Percentiles rank a stretch among this genome's conserved stretches.
These are phyloP conservation scores for Colletotrichum lini DNA, from an alignment of 2,329 filamentous ascomycete genomes.

Conservation along the genomic window DNA sequence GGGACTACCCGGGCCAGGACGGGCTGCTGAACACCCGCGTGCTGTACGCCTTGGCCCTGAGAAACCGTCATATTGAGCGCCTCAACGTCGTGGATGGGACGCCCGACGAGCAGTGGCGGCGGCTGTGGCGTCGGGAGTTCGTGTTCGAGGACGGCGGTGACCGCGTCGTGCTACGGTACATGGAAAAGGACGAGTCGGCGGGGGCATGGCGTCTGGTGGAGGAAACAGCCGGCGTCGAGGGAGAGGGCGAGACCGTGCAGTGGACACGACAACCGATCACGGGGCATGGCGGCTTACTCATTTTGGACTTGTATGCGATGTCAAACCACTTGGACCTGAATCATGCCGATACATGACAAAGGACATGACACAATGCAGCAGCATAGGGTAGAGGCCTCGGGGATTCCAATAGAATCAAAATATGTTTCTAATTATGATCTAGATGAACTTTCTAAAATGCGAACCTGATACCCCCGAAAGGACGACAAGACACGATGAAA, in stretches of 20 bases:
- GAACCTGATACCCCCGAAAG: slow-evolving; percentile 1
- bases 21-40: slow-evolving; percentile 50
- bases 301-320: slow-evolving; percentile 32
- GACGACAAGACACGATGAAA: not conserved
- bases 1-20: slow-evolving; percentile 53
- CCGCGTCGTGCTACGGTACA: slow-evolving; percentile 50
- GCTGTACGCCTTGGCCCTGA: slow-evolving; percentile 47
- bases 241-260: slow-evolving; percentile 47
- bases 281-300: slow-evolving; percentile 40
- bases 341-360: not conserved
- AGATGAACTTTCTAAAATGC: slow-evolving; percentile 10
- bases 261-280: slow-evolving; percentile 56
- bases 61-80: slow-evolving; percentile 48
- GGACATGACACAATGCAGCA: not conserved
- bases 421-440: slow-evolving; percentile 1
- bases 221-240: slow-evolving; percentile 52
- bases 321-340: not conserved
- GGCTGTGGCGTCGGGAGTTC: slow-evolving; percentile 52
- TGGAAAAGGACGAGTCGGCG: slow-evolving; percentile 46
- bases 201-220: slow-evolving; percentile 56
- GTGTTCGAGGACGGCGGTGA: slow-evolving; percentile 54
- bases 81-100: slow-evolving; percentile 49
- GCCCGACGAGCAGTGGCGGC: slow-evolving; percentile 49
- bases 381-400: not conserved
- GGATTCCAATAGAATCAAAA: not conserved